Percentiles rank a stretch among this genome's conserved stretches.
Evolutionary conservation across 169 alveolate species (phyloP).

Genomic region (Miamiensis avidus): DNA sequence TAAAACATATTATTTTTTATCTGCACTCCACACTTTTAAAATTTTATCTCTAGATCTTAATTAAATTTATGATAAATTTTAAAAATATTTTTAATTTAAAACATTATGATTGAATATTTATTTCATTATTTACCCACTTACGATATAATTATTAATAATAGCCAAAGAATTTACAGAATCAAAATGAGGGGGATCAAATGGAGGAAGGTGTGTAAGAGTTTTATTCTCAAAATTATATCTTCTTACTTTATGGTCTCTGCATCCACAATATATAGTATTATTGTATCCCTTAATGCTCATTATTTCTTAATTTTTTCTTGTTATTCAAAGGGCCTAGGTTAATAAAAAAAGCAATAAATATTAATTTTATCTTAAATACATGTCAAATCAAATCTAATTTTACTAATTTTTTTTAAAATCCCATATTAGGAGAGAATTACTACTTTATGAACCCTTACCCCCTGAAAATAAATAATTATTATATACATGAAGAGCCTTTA

Average conservation of each 20-base stretch:
- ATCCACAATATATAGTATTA: constrained; percentile 44
- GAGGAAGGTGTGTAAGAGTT: constrained; percentile 1
- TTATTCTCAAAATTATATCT: constrained; percentile 19
- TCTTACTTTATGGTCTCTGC: constrained; percentile 51
- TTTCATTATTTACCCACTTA: constrained; percentile 37
- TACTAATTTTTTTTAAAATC: constrained; percentile 49
- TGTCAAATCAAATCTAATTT: not conserved
- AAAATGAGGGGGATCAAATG: constrained; percentile 64
- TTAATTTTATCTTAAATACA: not conserved
- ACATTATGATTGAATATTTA: too few relatives aligned
- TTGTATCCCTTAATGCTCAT: constrained; percentile 34
- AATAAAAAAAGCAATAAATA: not conserved
- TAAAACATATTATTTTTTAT: too few relatives aligned
- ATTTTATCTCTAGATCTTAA: not conserved
- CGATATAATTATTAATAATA: constrained; percentile 25
- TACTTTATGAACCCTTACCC: constrained; percentile 49
- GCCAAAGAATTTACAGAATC: constrained; percentile 63
- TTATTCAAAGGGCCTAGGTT: constrained; percentile 50
- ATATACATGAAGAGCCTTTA: constrained; percentile 35
- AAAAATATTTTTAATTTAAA: too few relatives aligned
- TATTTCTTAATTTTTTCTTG: constrained; percentile 59
- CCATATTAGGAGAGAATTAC: constrained; percentile 49
- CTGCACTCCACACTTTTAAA: not conserved
- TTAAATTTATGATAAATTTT: too few relatives aligned
- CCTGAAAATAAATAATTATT: constrained; percentile 46